These are phyloP conservation scores for Cyberlindnera americana DNA, from an alignment of 805 yeast genomes.

Conservation along the genomic window DNA sequence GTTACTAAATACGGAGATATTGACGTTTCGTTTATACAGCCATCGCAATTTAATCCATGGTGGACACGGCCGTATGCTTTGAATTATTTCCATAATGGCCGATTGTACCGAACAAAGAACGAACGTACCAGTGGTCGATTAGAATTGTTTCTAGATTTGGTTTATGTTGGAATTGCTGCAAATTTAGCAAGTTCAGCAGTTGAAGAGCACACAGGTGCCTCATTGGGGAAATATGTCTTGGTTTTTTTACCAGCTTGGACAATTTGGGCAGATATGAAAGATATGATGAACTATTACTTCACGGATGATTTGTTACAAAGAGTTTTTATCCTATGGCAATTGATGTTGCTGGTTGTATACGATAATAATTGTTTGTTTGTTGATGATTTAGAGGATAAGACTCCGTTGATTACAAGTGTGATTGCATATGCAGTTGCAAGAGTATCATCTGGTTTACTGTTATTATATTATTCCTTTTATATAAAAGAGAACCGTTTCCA, in stretches of 20 bases:
- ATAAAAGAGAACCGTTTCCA: conserved; percentile 51
- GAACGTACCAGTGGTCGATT: conserved; percentile 50
- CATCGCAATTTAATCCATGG: conserved; percentile 33
- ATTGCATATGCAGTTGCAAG: conserved; percentile 41
- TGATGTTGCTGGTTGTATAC: conserved; percentile 45
- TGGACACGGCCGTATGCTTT: conserved; percentile 54
- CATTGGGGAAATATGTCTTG: conserved; percentile 45
- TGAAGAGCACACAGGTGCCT: conserved; percentile 44
- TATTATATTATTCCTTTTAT: conserved; percentile 37
- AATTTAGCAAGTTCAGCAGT: conserved; percentile 53
- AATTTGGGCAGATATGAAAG: conserved; percentile 63
- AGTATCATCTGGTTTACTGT: conserved; percentile 29
- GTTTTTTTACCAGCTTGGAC: conserved; percentile 58
- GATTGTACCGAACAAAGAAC: conserved; percentile 49
- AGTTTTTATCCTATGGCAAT: conserved; percentile 48
- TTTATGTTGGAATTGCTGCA: conserved; percentile 62
- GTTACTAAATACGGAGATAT: conserved; percentile 48
- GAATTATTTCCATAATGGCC: conserved; percentile 57
- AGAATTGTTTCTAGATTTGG: conserved; percentile 59
- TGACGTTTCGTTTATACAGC: conserved; percentile 42
- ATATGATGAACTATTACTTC: conserved; percentile 60
- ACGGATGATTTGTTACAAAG: conserved; percentile 57
- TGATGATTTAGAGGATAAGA: conserved; percentile 34
- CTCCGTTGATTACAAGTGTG: conserved; percentile 35
- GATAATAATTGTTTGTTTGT: conserved; percentile 45